Conservation (phyloP, 2,329 filamentous ascomycete genomes). For the Aspergillus chevalieri region DNA sequence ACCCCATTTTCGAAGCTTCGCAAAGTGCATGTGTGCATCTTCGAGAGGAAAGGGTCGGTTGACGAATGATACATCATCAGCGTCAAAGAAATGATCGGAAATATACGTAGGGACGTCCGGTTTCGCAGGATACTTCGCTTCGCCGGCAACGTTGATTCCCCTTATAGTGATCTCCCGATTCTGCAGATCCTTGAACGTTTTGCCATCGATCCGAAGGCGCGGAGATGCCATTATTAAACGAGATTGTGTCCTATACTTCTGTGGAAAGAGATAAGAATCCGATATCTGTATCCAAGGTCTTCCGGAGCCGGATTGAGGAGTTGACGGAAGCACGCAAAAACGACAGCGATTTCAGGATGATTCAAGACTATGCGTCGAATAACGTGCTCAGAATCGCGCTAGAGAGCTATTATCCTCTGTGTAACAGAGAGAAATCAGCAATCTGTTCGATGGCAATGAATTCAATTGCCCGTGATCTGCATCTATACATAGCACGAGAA, state of each 20-base stretch:
- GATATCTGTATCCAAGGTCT: background rate
- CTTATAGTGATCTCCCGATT: slow-evolving; percentile 82
- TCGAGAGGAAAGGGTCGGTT: slow-evolving; percentile 74
- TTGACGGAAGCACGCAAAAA: too few relatives aligned
- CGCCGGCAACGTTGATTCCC: slow-evolving; percentile 88
- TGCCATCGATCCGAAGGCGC: slow-evolving; percentile 76
- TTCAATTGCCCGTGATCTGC: background rate
- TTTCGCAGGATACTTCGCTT: slow-evolving; percentile 78
- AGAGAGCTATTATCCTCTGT: background rate
- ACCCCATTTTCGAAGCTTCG: slow-evolving; percentile 76
- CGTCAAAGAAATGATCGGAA: slow-evolving; percentile 77
- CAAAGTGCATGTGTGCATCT: slow-evolving; percentile 81
- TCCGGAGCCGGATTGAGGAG: background rate
- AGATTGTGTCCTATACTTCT: background rate
- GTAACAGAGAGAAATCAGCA: background rate
- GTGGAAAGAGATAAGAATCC: background rate
- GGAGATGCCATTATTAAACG: slow-evolving; percentile 60
- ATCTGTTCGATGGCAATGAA: background rate
- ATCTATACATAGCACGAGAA: background rate
- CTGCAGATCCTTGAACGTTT: slow-evolving; percentile 71
- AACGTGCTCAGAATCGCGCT: too few relatives aligned
- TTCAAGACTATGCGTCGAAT: too few relatives aligned
- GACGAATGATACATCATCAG: slow-evolving; percentile 84
- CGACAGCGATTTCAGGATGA: too few relatives aligned
- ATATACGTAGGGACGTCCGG: slow-evolving; percentile 79